Conservation (phyloP, 768 basidiomycete species). For the Lentinula guzmanii region DNA sequence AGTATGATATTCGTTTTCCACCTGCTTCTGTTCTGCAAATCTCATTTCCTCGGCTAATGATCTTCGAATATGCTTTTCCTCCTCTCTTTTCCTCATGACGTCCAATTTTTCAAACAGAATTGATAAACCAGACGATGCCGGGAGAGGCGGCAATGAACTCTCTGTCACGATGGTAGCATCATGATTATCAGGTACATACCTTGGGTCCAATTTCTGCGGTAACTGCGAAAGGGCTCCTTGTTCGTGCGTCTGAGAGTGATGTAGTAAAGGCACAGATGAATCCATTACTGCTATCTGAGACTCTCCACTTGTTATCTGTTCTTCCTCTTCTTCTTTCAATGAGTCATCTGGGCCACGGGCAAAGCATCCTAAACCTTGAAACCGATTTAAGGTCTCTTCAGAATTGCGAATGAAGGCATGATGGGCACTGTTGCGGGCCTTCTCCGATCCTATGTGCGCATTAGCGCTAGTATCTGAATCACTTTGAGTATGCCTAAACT, state of each 20-base stretch:
- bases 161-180: not conserved
- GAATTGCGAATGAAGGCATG: not conserved
- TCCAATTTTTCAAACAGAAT: not conserved
- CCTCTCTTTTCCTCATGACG: not conserved
- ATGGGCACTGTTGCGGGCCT: not conserved
- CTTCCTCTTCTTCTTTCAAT: not conserved
- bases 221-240: not conserved
- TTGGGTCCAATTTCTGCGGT: not conserved
- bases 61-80: not conserved
- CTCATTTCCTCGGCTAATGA: constrained; percentile 1
- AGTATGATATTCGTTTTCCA: not conserved
- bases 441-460: not conserved
- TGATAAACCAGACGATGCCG: not conserved
- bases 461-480: not conserved
- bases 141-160: not conserved
- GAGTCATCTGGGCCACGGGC: not conserved
- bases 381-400: not conserved
- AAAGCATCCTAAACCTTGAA: not conserved
- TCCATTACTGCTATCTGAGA: not conserved
- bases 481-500: not conserved
- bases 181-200: not conserved
- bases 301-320: too few relatives aligned
- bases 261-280: not conserved
- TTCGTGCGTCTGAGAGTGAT: not conserved
- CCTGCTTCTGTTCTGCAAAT: not conserved